Percentiles rank a stretch among this genome's conserved stretches.
phyloP scores from a whole-genome alignment of 192 early-diverging fungal species.

The Linnemannia schmuckeri region DNA sequence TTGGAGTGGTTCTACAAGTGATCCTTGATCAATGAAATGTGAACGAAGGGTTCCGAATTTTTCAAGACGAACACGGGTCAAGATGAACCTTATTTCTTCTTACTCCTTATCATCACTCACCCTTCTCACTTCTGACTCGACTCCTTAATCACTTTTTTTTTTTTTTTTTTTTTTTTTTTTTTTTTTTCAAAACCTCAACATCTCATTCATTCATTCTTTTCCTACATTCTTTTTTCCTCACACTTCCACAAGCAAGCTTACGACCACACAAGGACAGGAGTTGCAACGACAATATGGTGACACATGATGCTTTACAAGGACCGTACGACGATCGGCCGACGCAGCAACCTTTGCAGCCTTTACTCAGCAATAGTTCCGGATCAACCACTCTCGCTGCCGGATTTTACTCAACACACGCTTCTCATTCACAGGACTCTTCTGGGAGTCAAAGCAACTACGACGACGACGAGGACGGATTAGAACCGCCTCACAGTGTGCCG shows the following conservation, averaged over 20 bases:
- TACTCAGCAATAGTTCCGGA: not conserved
- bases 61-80: not conserved
- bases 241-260: not conserved
- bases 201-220: not conserved
- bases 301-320: not conserved
- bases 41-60: not conserved
- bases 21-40: not conserved
- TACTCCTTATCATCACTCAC: not conserved
- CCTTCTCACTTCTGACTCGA: not conserved
- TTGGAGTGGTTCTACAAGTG: too few species aligned
- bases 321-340: not conserved
- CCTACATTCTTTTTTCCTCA: not conserved
- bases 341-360: not conserved
- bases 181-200: not conserved
- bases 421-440: not conserved
- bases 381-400: not conserved
- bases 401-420: not conserved
- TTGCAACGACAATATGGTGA: not conserved
- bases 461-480: not conserved
- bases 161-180: not conserved
- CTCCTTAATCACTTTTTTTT: not conserved
- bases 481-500: constrained; percentile 7
- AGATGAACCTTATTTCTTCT: not conserved
- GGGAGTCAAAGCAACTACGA: not conserved
- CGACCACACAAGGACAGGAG: not conserved